Percentiles rank a stretch among this genome's conserved stretches.
phyloP scores from a whole-genome alignment of 2,329 filamentous ascomycete genomes.

The Dactylonectria estremocensis region DNA sequence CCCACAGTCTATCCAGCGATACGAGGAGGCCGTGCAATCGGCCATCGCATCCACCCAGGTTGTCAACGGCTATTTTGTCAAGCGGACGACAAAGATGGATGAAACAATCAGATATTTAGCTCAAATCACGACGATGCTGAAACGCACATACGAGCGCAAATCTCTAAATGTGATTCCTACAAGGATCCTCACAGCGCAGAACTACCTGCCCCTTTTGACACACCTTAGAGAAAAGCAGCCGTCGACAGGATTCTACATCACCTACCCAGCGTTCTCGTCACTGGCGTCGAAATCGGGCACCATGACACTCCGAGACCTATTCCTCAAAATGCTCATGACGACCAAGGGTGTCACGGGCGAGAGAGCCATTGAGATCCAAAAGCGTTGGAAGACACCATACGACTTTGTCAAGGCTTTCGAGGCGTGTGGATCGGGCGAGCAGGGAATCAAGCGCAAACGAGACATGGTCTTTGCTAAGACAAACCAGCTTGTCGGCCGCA shows the following conservation, averaged over 20 bases:
- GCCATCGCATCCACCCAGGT: conserved; percentile 85
- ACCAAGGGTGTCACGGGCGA: conserved; percentile 82
- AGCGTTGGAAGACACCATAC: conserved; percentile 81
- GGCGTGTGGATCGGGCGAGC: conserved; percentile 63
- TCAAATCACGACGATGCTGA: conserved; percentile 78
- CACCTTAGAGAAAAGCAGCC: conserved; percentile 70
- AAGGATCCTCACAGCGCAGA: conserved; percentile 71
- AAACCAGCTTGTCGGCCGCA: conserved; percentile 73
- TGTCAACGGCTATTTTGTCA: conserved; percentile 84
- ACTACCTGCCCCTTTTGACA: conserved; percentile 76
- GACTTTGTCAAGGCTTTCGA: conserved; percentile 81
- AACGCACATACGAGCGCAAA: conserved; percentile 73
- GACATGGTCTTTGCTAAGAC: conserved; percentile 73
- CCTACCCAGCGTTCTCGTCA: conserved; percentile 79
- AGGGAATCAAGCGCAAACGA: conserved; percentile 69
- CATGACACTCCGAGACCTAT: conserved; percentile 81
- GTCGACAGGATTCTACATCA: conserved; percentile 71
- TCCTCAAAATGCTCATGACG: conserved; percentile 90
- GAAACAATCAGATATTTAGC: conserved; percentile 84
- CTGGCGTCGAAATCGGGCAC: conserved; percentile 82
- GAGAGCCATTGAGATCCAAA: conserved; percentile 85
- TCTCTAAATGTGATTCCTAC: conserved; percentile 77
- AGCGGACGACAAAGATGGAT: conserved; percentile 81
- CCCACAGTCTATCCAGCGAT: conserved; percentile 66
- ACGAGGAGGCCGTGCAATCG: conserved; percentile 78